Evolutionary conservation across 306 rosid genomes (phyloP), one percentile per base, ranked within the genome.

Genomic region (Cicer cuneatum): DNA sequence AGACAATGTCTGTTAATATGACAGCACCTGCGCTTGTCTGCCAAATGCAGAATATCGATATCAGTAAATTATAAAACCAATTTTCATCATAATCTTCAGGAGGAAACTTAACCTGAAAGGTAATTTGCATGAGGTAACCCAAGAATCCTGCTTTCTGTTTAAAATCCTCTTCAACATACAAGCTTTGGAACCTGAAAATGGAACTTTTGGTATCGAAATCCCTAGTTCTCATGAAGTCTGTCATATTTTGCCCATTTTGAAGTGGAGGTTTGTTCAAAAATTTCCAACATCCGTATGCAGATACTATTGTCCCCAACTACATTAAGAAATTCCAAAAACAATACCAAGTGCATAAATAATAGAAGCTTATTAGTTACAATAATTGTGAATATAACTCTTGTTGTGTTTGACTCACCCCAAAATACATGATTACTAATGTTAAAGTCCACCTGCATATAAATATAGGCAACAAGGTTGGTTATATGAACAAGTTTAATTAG

Each of bases 21-120:
- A 89, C 88, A 60, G 98, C 97, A 21, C 98, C 98, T 68, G 93
- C 96, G 24, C 91, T 84, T n/a, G 90, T 89, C 98, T 93, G 86
- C 70, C 58, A 69, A 59, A 59, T 56, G 42, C 35, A 74, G 47
- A 49, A 66, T 10, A 73, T 84, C 42, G 45, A 66, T 10, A 71
- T 84, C 42, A 89, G 61, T 76, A 48, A 43, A n/a, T n/a, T 51
- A 15, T 9, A 51, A 7, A 51, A 51, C 21, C 15, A 51, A 51
- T 68, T 40, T 71, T 29, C 43, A 58, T 21, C 14, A 39, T 49
- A 41, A 45, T 14, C 7, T 6, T 39, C 7, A 0, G 1, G 2
- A 42, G 15, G 53, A 43, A 56, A 57, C 35, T n/a, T 45, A 62
- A 86, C 93, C 90, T 91, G 97, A 78, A 73, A 91, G 33, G 74